A percentile compares a stretch with the other conserved stretches of the same genome.
These are phyloP conservation scores for Suhomyces maxii DNA, from an alignment of 1,139 yeast species.

Conservation along the genomic window DNA sequence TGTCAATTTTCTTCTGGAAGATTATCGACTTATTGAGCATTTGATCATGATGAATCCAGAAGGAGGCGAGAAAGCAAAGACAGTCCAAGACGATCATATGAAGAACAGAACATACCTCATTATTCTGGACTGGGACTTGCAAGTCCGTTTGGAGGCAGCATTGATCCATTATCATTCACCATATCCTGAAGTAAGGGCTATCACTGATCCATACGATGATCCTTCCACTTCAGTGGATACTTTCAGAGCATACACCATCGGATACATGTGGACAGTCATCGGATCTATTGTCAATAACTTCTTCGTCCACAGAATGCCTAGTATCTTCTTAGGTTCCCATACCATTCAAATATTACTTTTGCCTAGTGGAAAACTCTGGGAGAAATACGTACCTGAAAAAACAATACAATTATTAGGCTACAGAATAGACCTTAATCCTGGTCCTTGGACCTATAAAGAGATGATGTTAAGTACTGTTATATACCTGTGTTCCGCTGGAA, in stretches of 20 bases:
- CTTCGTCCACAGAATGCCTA: constrained; percentile 46
- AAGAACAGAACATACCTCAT: constrained; percentile 31
- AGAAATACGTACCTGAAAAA: constrained; percentile 30
- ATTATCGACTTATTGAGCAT: constrained; percentile 35
- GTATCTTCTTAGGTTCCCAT: constrained; percentile 38
- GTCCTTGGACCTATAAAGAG: constrained; percentile 37
- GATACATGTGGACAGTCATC: constrained; percentile 42
- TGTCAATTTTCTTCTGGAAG: constrained; percentile 41
- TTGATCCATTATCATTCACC: constrained; percentile 47
- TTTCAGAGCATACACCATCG: constrained; percentile 41
- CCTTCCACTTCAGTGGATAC: constrained; percentile 41
- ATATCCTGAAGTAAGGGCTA: constrained; percentile 47
- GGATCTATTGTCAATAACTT: constrained; percentile 47
- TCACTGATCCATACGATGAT: constrained; percentile 48
- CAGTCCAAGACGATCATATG: constrained; percentile 7
- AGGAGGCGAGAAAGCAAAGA: constrained; percentile 8
- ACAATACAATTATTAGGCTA: constrained; percentile 22
- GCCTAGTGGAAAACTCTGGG: constrained; percentile 47
- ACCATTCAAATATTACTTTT: constrained; percentile 44
- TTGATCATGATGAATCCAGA: constrained; percentile 25
- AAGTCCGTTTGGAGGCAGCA: constrained; percentile 41
- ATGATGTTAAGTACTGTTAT: constrained; percentile 42
- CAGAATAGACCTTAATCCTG: constrained; percentile 38
- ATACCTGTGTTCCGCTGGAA: constrained; percentile 45
- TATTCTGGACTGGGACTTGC: constrained; percentile 37